A percentile compares a stretch with the other conserved stretches of the same genome.
Conservation (phyloP, 768 basidiomycete species). For the Boletus sensibilis region DNA sequence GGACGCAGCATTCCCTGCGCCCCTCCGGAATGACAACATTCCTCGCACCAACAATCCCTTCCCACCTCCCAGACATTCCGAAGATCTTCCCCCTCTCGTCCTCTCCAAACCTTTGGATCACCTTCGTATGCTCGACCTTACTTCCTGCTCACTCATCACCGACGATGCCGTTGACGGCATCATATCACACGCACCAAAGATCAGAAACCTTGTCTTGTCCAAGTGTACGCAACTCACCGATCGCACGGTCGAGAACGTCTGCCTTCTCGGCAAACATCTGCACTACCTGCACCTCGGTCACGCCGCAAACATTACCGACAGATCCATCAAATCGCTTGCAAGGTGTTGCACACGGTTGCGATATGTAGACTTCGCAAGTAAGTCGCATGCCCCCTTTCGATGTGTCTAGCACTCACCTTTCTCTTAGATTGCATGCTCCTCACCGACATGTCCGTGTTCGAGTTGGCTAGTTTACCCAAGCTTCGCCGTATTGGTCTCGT, state of each 20-base stretch:
- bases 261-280: conserved; percentile 83
- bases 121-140: conserved; percentile 90
- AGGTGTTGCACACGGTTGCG: conserved; percentile 84
- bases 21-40: conserved; percentile 41
- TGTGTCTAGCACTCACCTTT: conserved; percentile 8
- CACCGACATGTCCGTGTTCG: conserved; percentile 93
- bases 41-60: conserved; percentile 44
- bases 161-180: conserved; percentile 85
- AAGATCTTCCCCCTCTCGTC: conserved; percentile 64
- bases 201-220: conserved; percentile 83
- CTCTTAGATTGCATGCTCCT: conserved; percentile 74
- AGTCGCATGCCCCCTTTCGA: conserved; percentile 31
- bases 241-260: conserved; percentile 77
- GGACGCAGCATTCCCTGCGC: conserved; percentile 82
- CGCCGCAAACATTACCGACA: conserved; percentile 85
- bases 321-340: conserved; percentile 79
- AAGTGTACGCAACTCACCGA: conserved; percentile 83
- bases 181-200: conserved; percentile 74
- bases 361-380: conserved; percentile 96
- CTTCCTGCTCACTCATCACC: conserved; percentile 76
- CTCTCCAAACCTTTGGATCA: conserved; percentile 71
- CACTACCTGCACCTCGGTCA: conserved; percentile 97
- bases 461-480: conserved; percentile 83
- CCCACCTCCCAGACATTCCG: conserved; percentile 34
- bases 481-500: conserved; percentile 94